Percentiles rank a stretch among this genome's conserved stretches.
Conservation (phyloP, 305 asterid species). For the Plantago coronopus region DNA sequence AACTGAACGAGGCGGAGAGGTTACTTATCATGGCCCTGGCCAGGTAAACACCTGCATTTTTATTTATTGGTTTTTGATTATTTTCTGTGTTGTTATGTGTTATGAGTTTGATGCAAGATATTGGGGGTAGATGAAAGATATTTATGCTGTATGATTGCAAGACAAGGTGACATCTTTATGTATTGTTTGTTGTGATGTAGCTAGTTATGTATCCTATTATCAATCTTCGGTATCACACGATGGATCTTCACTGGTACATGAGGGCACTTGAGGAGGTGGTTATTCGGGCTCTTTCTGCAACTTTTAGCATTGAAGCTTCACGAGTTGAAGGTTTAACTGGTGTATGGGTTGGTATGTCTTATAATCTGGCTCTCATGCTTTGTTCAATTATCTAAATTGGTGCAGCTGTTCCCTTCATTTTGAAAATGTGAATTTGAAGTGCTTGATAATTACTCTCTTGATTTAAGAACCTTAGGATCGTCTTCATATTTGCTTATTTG, state of each 20-base stretch:
- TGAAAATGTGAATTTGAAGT: not conserved
- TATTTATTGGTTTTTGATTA: not conserved
- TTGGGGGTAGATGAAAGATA: not conserved
- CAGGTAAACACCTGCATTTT: conserved; percentile 41
- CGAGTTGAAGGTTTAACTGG: conserved; percentile 75
- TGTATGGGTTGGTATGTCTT: conserved; percentile 81
- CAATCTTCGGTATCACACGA: conserved; percentile 72
- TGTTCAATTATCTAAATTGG: conserved; percentile 1
- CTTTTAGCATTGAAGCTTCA: conserved; percentile 66
- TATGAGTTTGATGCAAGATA: too few relatives aligned
- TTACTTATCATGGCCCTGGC: conserved; percentile 86
- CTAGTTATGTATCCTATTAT: conserved; percentile 82
- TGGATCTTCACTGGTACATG: conserved; percentile 88
- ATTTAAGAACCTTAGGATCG: not conserved
- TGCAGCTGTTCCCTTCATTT: not conserved
- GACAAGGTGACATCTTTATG: not conserved
- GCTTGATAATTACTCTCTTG: not conserved
- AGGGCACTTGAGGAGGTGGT: conserved; percentile 91
- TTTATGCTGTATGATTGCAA: not conserved
- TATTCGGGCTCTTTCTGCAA: conserved; percentile 58
- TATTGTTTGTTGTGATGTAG: conserved; percentile 42
- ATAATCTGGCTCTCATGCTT: conserved; percentile 11
- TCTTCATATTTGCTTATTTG: not conserved
- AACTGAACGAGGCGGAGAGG: conserved; percentile 88
- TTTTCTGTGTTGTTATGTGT: not conserved